Evolutionary conservation across 495 filamentous ascomycete genomes (phyloP), one percentile per base, ranked within the genome.

Genomic region (Staphylotrichum tortipilum): DNA sequence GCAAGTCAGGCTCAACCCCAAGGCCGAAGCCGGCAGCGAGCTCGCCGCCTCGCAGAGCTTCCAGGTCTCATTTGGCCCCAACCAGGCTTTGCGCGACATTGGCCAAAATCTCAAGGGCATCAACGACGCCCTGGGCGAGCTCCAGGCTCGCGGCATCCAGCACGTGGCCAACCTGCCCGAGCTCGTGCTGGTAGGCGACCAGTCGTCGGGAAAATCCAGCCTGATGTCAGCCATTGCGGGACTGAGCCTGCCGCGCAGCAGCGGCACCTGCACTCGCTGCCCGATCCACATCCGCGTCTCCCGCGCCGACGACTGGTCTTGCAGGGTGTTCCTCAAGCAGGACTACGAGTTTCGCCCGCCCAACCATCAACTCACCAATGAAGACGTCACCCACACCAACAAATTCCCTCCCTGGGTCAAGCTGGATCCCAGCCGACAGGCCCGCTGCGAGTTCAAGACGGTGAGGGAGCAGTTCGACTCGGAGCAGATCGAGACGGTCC

Each of bases 171-270:
- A 74, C 3, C 66, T 92, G 0, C 87, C 88, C 0, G 86, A 86
- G 53, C 76, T 92, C 14, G 85, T 86, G 11, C 78, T 89, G 0
- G 79, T 90, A 1, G 88, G 88, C 1, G 87, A 92, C 47, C 88
- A 94, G 52, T 82, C 77, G 3, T 80, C 87, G 0, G 88, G 88
- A 0, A 94, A 94, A 54, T 83, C 78, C 3, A 88, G 83, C 3
- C 65, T 94, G 0, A 88, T 94, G 63, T 86, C 88, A 24, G 85
- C 82, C 0, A 81, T 92, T 29, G 81, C 83, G 2, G 85, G 82
- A n/a, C 83, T 94, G 41, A 80, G 79, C 43, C 76, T 90, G 0
- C 88, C 88, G 0, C 71, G 85, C 3, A 76, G 73, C 49, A 71
- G 74, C 0, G 84, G 81, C 0, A 84, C 82, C 0, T 92, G 88